Evolutionary conservation across 2,329 filamentous ascomycete genomes (phyloP), one percentile per base, ranked within the genome.

Genomic region (Alternaria sp.): DNA sequence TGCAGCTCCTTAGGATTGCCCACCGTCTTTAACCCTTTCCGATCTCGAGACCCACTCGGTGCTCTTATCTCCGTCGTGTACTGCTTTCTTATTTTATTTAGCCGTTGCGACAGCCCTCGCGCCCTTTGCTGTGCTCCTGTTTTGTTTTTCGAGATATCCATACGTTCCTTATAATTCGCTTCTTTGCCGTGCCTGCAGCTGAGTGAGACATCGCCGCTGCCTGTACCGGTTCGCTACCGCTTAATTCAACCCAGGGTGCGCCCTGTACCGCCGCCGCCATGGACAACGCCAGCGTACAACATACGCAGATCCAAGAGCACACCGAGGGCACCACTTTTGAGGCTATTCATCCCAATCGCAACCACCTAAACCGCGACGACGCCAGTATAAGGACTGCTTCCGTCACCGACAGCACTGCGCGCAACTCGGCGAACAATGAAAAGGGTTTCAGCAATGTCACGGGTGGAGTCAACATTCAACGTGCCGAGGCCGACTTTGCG

Each of bases 401-500:
- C 23, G 64, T 69, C 44, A 60, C 70, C 52, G 68, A 69, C 30
- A 63, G 61, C 60, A 71, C 68, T 13, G 66, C 65, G 17, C 68
- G 64, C 62, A 75, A 73, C 40, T 69, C 67, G 15, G 62, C 70
- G 25, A 68, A 74, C 57, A 62, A 63, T 10, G 68, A 73, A 19
- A 71, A 69, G n/a, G 65, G 55, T 44, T 64, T 61, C 51, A 65
- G n/a, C 52, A 45, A 69, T 51, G 61, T 63, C 44, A 54, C 19
- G 45, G 64, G 67, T 40, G 71, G 74, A 7, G 85, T 93, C 30
- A 88, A 90, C 9, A 85, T 94, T 55, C 83, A 87, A 62, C 86
- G 86, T 56, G 91, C 91, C 46, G 87, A 92, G 77, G 87, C 86
- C 30, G 90, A 93, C 25, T 94, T 93, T 68, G 87, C 86, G 0